Base-by-base conservation (phyloP, 352 stramenopile species). In the Elongisporangium undulatum region DNA sequence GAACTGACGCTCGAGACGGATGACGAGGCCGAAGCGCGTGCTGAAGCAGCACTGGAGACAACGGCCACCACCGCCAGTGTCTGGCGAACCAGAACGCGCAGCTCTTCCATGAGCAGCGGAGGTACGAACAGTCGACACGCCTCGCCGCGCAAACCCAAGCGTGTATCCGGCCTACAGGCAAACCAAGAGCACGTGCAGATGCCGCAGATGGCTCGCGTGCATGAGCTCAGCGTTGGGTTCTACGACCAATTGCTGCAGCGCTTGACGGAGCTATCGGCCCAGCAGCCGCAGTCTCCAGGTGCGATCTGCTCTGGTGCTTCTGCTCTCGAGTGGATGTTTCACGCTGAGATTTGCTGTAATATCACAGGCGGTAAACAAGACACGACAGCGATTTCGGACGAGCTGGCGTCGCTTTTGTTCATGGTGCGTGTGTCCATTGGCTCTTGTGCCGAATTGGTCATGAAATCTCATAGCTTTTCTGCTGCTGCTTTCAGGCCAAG, bases 121-220 rank as follows among this genome's bases (percentile, higher is more conserved):
- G 73, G 70, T 34, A 77, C 57, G 58, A 71, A 62, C 49, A 82
- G 68, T 51, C 66, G 63, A 7, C 66, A 78, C 2, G 62, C 62
- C 8, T 85, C 74, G 1, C 74, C 80, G 2, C 26, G 51, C 13
- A 76, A 77, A 63, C 53, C 65, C 6, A 69, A 67, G 2, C 68
- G 69, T 17, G 63, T 63, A 13, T 61, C 72, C 19, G 74, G 74
- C 0, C 56, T 94, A 2, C 75, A 90, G 57, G 77, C 80, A 3
- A 74, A 72, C 48, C 85, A 94, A 29, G 79, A 87, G 38, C 76
- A 82, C 49, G 82, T 94, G 19, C 67, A 68, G 19, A 75, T 89
- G 24, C 85, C 85, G 0, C 71, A 80, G 0, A 80, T 84, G 59
- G 68, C 70, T 7, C 71, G 76, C 26, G 71, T 94, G 16, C 76